phyloP scores from a whole-genome alignment of 1,139 yeast genomes.

The Saccharomyces hybrid region DNA sequence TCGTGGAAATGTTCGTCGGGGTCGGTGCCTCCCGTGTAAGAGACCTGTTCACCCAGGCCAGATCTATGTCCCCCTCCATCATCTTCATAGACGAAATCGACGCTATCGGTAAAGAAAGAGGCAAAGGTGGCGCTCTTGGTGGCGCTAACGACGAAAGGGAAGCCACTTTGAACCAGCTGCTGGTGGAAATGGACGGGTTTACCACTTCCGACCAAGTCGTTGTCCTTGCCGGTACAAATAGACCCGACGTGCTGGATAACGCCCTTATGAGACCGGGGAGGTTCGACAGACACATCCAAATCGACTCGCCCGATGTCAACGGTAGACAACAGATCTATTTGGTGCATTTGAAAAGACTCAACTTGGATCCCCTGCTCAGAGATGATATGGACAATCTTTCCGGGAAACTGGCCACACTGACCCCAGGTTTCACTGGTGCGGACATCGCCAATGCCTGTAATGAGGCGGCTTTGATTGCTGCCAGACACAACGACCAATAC shows the following conservation, averaged over 20 bases:
- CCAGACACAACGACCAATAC: conserved; percentile 61
- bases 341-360: conserved; percentile 71
- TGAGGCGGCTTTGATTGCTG: conserved; percentile 95
- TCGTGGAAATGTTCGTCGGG: conserved; percentile 98
- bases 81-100: too few species aligned
- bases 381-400: conserved; percentile 47
- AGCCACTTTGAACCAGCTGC: too few species aligned
- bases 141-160: too few species aligned
- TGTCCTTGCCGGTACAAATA: conserved; percentile 93
- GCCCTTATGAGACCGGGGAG: conserved; percentile 96
- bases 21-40: conserved; percentile 99
- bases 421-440: conserved; percentile 98
- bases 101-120: too few species aligned
- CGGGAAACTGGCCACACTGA: conserved; percentile 86
- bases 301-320: conserved; percentile 86
- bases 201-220: conserved; percentile 76
- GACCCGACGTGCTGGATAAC: conserved; percentile 86
- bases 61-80: conserved; percentile 78
- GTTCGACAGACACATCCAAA: conserved; percentile 86
- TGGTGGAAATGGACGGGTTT: too few species aligned
- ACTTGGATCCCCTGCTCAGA: conserved; percentile 32
- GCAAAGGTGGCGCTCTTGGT: too few species aligned
- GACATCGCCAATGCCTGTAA: conserved; percentile 96
- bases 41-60: conserved; percentile 85
- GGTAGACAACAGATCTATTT: conserved; percentile 89